Percentiles rank a stretch among this genome's conserved stretches.
Conservation (phyloP, 2,329 filamentous ascomycete species). For the Aspergillus carbonarius region DNA sequence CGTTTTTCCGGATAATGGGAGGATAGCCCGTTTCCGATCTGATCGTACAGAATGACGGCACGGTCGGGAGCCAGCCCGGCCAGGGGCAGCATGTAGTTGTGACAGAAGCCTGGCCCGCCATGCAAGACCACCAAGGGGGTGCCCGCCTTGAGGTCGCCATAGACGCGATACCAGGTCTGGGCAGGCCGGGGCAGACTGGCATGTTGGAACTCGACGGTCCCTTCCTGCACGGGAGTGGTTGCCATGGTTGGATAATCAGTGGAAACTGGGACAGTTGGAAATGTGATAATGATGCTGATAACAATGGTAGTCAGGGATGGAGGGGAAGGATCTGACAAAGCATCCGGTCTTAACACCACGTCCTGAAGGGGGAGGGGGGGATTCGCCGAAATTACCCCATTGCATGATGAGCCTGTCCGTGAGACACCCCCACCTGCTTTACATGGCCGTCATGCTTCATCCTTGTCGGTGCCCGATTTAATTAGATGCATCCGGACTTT, state of each 20-base stretch:
- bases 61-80: not conserved
- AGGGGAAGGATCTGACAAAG: not conserved
- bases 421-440: not conserved
- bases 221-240: not conserved
- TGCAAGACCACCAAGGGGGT: conserved; percentile 1
- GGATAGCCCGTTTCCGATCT: conserved; percentile 5
- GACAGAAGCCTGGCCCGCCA: not conserved
- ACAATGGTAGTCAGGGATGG: not conserved
- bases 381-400: not conserved
- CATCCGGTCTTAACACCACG: not conserved
- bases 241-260: not conserved
- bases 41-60: not conserved
- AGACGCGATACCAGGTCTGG: conserved; percentile 1
- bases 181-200: not conserved
- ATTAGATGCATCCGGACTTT: not conserved
- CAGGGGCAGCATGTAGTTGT: conserved; percentile 3
- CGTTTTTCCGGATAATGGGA: not conserved
- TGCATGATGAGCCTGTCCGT: not conserved
- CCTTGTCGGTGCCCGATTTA: not conserved
- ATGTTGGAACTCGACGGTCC: not conserved
- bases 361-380: too few species aligned
- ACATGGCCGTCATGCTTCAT: not conserved
- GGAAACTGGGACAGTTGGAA: not conserved
- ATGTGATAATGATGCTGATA: not conserved
- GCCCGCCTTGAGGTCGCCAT: not conserved